Conservation (phyloP, 805 yeast species). For the Tetrapisispora arboricola region DNA sequence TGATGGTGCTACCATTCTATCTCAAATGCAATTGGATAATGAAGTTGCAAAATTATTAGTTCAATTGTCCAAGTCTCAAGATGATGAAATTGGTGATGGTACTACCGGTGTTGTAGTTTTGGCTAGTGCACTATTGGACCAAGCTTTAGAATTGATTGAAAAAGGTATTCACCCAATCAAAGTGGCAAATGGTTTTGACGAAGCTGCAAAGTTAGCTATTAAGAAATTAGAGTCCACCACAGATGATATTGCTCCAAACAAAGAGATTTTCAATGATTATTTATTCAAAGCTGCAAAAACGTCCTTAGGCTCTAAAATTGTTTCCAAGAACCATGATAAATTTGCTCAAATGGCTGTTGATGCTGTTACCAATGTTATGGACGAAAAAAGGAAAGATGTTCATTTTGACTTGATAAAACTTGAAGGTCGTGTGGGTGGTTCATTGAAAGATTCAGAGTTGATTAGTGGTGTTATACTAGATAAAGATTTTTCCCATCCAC, state of each 20-base stretch:
- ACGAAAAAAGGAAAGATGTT: slow-evolving; percentile 84
- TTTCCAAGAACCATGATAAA: slow-evolving; percentile 83
- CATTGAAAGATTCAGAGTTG: slow-evolving; percentile 73
- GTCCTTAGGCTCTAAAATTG: slow-evolving; percentile 90
- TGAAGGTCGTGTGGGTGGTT: slow-evolving; percentile 93
- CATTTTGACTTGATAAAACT: slow-evolving; percentile 94
- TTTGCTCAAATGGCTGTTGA: slow-evolving; percentile 97
- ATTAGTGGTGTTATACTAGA: slow-evolving; percentile 90
- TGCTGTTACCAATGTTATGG: slow-evolving; percentile 86
- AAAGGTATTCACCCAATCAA: slow-evolving; percentile 96
- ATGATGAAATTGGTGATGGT: slow-evolving; percentile 98
- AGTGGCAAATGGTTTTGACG: slow-evolving; percentile 94
- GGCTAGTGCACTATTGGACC: slow-evolving; percentile 89
- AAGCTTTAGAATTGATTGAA: slow-evolving; percentile 88
- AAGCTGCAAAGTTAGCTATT: slow-evolving; percentile 88
- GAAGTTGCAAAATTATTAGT: slow-evolving; percentile 94
- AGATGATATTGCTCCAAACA: slow-evolving; percentile 43
- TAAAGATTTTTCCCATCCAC: slow-evolving; percentile 96
- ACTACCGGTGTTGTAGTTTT: slow-evolving; percentile 97
- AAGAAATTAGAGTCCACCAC: slow-evolving; percentile 64
- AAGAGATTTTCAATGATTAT: slow-evolving; percentile 32
- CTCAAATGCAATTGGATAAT: slow-evolving; percentile 92
- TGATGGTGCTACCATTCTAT: slow-evolving; percentile 94
- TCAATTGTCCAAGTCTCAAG: slow-evolving; percentile 88
- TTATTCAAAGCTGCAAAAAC: slow-evolving; percentile 89